A percentile compares a stretch with the other conserved stretches of the same genome.
Conservation (phyloP, 208 protist genomes). For the Trypanosoma theileri region DNA sequence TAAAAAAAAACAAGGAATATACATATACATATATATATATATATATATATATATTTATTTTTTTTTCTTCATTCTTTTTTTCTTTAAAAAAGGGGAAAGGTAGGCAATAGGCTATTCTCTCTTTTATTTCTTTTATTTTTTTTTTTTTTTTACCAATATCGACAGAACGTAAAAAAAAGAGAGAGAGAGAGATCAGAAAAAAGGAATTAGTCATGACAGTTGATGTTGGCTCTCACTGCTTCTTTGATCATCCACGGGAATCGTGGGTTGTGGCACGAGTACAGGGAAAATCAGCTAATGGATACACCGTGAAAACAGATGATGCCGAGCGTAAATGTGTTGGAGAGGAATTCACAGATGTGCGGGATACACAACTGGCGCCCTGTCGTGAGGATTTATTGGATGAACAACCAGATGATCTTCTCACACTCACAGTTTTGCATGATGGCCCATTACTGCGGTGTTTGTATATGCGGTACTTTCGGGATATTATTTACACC, state of each 20-base stretch:
- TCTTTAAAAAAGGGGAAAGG: too few relatives aligned
- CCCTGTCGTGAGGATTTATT: constrained; percentile 29
- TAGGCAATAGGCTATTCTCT: too few relatives aligned
- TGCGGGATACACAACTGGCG: constrained; percentile 4
- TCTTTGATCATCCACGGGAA: constrained; percentile 28
- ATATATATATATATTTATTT: too few relatives aligned
- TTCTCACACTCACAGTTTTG: constrained; percentile 39
- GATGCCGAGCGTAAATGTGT: constrained; percentile 22
- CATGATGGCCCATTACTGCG: constrained; percentile 40
- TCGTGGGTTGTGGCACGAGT: constrained; percentile 30
- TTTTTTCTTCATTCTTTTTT: too few relatives aligned
- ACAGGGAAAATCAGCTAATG: not conserved
- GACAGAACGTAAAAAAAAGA: constrained; percentile 19
- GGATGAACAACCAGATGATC: constrained; percentile 33
- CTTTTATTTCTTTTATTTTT: too few relatives aligned
- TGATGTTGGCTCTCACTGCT: constrained; percentile 22
- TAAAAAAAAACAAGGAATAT: too few relatives aligned
- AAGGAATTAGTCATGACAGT: not conserved
- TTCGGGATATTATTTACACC: constrained; percentile 47
- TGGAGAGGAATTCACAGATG: constrained; percentile 17
- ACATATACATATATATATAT: too few relatives aligned
- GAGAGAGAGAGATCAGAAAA: not conserved
- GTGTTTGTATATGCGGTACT: constrained; percentile 40
- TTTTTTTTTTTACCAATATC: too few relatives aligned
- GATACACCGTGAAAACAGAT: constrained; percentile 10